Evolutionary conservation across 176 grass and related monocot genomes (phyloP), one percentile per base, ranked within the genome.

Genomic region (Paspalum notatum): DNA sequence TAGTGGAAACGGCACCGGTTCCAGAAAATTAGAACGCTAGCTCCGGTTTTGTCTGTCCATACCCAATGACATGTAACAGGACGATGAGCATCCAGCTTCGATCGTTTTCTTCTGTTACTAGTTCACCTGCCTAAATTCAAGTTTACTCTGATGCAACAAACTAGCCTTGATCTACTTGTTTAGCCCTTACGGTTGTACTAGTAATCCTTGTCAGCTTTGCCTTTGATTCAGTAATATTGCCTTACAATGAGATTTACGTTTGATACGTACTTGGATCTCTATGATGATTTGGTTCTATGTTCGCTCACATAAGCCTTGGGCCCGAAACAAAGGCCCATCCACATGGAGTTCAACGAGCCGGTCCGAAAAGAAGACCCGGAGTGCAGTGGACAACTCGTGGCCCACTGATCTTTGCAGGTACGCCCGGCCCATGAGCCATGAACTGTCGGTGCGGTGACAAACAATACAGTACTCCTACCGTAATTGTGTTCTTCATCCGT

Each of bases 41-140:
- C 14, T 70, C 22, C 45, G 32, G 17, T 74, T 62, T 12, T 78
- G 21, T 26, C 18, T 54, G 39, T 85, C 24, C 40, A 71, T 76
- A 26, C 32, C 11, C 18, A 62, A 4, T 62, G 40, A 16, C 47
- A 26, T 32, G 20, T 17, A 68, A 65, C 69, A 71, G 62, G 61
- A 54, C 26, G 40, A 37, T n/a, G 18, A 21, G 1, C 53, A 20
- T 15, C 63, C 20, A 63, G n/a, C 7, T 63, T 67, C n/a, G n/a
- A n/a, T 55, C 44, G 24, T 20, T 25, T 63, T 48, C 32, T 75
- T 56, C 18, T 68, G 74, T 60, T 52, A 53, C 10, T 52, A 24
- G 21, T 77, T 18, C 59, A 50, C 16, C 2, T 55, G 11, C 67
- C 9, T 72, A 25, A 76, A 71, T 9, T 6, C 24, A 10, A 66